These are phyloP conservation scores for Geranium brycei DNA, from an alignment of 345 rosid genomes.

Conservation along the genomic window DNA sequence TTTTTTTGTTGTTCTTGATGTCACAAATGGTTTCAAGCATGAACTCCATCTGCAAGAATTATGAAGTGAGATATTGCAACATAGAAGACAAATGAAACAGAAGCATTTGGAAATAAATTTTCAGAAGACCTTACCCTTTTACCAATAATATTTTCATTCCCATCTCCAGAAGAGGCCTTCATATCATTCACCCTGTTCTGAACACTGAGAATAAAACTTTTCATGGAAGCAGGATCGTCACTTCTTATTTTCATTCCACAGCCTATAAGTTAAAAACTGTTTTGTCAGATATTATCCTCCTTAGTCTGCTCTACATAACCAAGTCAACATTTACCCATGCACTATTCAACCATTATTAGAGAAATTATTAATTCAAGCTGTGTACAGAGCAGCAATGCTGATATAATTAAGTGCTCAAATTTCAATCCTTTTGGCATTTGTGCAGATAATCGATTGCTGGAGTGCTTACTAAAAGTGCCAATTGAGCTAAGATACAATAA, in stretches of 20 bases:
- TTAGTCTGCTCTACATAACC: not conserved
- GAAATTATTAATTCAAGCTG: too few species aligned
- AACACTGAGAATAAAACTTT: slow-evolving; percentile 55
- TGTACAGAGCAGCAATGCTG: not conserved
- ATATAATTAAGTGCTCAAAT: not conserved
- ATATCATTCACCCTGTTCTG: slow-evolving; percentile 64
- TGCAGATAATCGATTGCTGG: not conserved
- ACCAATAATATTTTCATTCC: slow-evolving; percentile 26
- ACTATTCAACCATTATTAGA: not conserved
- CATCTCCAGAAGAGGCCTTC: slow-evolving; percentile 39
- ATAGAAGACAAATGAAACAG: not conserved
- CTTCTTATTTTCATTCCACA: slow-evolving; percentile 90
- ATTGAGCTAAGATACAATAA: not conserved
- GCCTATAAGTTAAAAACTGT: slow-evolving; percentile 29
- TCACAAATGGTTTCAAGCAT: slow-evolving; percentile 88
- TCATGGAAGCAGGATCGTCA: slow-evolving; percentile 88
- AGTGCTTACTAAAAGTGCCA: not conserved
- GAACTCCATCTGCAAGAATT: slow-evolving; percentile 65
- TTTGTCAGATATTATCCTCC: not conserved
- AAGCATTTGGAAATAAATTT: not conserved
- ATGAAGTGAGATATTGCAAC: slow-evolving; percentile 6
- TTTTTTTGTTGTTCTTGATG: slow-evolving; percentile 82
- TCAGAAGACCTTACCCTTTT: slow-evolving; percentile 38
- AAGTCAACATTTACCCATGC: not conserved
- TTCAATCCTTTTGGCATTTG: not conserved